Conservation (phyloP, 495 filamentous ascomycete genomes). For the Penicillium coffeae region DNA sequence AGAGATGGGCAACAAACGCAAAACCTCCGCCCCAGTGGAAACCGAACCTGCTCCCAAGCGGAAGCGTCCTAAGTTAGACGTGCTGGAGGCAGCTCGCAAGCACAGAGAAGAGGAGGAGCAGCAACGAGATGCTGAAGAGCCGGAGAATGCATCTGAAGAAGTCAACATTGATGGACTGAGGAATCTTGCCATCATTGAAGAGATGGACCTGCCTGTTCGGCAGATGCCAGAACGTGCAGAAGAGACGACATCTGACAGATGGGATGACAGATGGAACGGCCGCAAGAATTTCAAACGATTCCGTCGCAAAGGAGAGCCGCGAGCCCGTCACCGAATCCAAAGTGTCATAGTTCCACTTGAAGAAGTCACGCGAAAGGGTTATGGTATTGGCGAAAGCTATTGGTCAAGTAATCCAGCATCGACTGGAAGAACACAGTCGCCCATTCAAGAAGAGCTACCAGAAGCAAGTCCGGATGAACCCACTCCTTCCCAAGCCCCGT, state of each 20-base stretch:
- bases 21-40: slow-evolving; percentile 8
- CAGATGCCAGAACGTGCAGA: slow-evolving; percentile 22
- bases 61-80: slow-evolving; percentile 59
- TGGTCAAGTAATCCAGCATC: slow-evolving; percentile 50
- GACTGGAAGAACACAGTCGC: slow-evolving; percentile 2
- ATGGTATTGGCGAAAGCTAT: slow-evolving; percentile 81
- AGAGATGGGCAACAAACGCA: slow-evolving; percentile 20
- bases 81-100: slow-evolving; percentile 64
- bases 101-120: slow-evolving; percentile 57
- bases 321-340: slow-evolving; percentile 42
- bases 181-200: slow-evolving; percentile 72
- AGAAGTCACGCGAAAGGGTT: slow-evolving; percentile 72
- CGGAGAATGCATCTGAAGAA: slow-evolving; percentile 48
- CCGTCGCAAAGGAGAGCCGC: slow-evolving; percentile 53
- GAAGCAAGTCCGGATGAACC: slow-evolving; percentile 1
- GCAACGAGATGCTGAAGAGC: slow-evolving; percentile 34
- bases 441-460: slow-evolving; percentile 9
- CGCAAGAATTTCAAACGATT: slow-evolving; percentile 97
- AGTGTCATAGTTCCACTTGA: slow-evolving; percentile 74
- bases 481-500: slow-evolving; percentile 7
- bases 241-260: slow-evolving; percentile 54
- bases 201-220: slow-evolving; percentile 59
- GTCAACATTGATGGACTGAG: slow-evolving; percentile 69
- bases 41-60: slow-evolving; percentile 27
- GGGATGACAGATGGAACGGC: slow-evolving; percentile 93